Conservation (phyloP, 225 moss, liverwort and hornwort genomes). For the Climacium dendroides region DNA sequence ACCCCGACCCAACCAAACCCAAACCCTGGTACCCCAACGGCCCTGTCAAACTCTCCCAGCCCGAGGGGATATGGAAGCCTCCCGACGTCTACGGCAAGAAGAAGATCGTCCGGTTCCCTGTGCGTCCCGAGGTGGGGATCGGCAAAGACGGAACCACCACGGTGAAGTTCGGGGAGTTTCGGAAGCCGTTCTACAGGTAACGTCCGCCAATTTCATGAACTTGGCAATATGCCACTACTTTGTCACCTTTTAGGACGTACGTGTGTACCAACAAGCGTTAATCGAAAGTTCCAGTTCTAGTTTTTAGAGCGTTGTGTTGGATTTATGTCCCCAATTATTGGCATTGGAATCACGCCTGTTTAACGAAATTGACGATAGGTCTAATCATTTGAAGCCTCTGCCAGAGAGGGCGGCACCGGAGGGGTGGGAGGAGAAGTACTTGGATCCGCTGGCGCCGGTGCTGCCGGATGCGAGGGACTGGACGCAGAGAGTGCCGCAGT, state of each 20-base stretch:
- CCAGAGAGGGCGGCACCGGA: not conserved
- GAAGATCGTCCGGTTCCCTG: constrained; percentile 25
- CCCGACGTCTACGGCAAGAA: constrained; percentile 19
- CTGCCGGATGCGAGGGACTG: constrained; percentile 3
- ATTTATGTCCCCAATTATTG: not conserved
- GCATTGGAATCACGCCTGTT: not conserved
- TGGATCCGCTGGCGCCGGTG: constrained; percentile 2
- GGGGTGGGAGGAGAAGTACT: not conserved
- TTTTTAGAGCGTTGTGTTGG: not conserved
- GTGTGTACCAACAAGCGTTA: not conserved
- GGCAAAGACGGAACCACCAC: not conserved
- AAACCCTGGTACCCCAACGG: constrained; percentile 31
- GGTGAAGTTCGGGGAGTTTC: constrained; percentile 9
- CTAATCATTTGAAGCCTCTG: not conserved
- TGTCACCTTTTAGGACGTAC: not conserved
- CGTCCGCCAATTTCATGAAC: not conserved
- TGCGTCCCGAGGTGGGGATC: constrained; percentile 16
- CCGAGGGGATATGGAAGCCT: constrained; percentile 27
- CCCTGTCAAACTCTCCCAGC: constrained; percentile 8
- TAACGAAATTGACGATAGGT: not conserved
- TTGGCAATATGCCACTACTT: no score
- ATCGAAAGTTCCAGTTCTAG: not conserved
- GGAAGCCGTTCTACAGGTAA: not conserved
- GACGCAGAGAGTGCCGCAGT: constrained; percentile 8
- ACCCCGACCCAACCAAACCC: constrained; percentile 4